phyloP scores from a whole-genome alignment of 257 asterid species.

The Petunia axillaris region DNA sequence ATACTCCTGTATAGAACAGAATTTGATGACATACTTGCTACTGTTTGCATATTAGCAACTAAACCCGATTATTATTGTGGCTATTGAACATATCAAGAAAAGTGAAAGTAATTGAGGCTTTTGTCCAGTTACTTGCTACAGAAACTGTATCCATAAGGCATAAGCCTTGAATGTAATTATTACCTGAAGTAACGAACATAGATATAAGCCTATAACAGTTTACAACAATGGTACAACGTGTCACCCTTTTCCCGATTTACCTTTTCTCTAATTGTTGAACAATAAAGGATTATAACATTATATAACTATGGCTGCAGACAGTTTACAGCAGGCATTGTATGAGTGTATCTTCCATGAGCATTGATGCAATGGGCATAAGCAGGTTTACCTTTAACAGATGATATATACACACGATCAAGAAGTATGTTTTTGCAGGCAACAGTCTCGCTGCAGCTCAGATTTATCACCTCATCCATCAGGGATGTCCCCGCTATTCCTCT shows the following conservation, averaged over 20 bases:
- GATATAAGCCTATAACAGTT: not conserved
- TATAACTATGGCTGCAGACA: slow-evolving; percentile 41
- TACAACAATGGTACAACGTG: not conserved
- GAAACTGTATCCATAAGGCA: not conserved
- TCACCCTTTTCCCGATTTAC: not conserved
- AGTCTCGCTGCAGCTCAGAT: slow-evolving; percentile 54
- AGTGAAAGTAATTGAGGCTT: not conserved
- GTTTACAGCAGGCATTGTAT: slow-evolving; percentile 47
- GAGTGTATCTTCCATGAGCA: slow-evolving; percentile 61
- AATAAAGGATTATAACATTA: not conserved
- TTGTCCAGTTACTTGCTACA: not conserved
- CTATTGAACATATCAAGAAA: slow-evolving; percentile 1
- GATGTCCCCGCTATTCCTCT: slow-evolving; percentile 63
- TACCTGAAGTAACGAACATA: not conserved
- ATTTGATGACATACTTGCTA: not conserved
- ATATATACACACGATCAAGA: slow-evolving; percentile 49
- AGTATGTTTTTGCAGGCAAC: slow-evolving; percentile 46
- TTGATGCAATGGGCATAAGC: slow-evolving; percentile 50
- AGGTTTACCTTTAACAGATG: slow-evolving; percentile 36
- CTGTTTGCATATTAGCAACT: slow-evolving; percentile 3
- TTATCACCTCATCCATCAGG: slow-evolving; percentile 45
- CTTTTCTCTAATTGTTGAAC: not conserved
- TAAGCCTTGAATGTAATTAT: not conserved
- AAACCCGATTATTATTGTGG: not conserved
- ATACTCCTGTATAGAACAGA: slow-evolving; percentile 16